A percentile compares a stretch with the other conserved stretches of the same genome.
Conservation (phyloP, 345 rosid genomes). For the Arabidopsis arenosa region DNA sequence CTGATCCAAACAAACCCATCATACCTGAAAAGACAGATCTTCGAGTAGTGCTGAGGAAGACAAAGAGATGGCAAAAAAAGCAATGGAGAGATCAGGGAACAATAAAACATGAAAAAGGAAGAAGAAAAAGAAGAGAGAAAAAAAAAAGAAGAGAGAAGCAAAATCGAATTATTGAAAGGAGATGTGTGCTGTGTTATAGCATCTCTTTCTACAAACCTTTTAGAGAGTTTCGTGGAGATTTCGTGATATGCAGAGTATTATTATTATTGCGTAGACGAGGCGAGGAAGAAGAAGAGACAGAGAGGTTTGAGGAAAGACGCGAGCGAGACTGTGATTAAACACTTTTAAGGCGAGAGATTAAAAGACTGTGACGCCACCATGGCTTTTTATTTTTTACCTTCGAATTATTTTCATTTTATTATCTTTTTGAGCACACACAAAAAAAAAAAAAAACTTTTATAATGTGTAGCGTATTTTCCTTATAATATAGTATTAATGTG, state of each 20-base stretch:
- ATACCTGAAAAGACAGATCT: conserved; percentile 39
- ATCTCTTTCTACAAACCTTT: conserved; percentile 10
- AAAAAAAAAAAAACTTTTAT: too few species aligned
- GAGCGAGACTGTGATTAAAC: neutral
- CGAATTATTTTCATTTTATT: neutral
- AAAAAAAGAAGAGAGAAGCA: neutral
- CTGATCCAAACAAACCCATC: conserved; percentile 10
- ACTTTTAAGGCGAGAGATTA: neutral
- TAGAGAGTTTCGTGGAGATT: conserved; percentile 13
- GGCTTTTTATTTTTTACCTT: conserved; percentile 7
- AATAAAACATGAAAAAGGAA: neutral
- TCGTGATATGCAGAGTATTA: conserved; percentile 1
- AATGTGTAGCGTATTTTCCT: too few species aligned
- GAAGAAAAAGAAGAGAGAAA: neutral
- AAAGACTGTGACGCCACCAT: neutral
- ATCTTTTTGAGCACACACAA: neutral
- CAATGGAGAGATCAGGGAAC: conserved; percentile 24
- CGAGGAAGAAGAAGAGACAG: conserved; percentile 19
- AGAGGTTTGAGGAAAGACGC: conserved; percentile 20
- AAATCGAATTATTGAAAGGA: conserved; percentile 25
- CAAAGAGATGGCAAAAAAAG: neutral
- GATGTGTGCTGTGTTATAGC: conserved; percentile 33
- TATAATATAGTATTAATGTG: too few species aligned
- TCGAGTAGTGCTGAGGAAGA: conserved; percentile 10
- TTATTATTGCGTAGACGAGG: conserved; percentile 21